These are phyloP conservation scores for Lolium perenne DNA, from an alignment of 176 grass and related monocot genomes.

Conservation along the genomic window DNA sequence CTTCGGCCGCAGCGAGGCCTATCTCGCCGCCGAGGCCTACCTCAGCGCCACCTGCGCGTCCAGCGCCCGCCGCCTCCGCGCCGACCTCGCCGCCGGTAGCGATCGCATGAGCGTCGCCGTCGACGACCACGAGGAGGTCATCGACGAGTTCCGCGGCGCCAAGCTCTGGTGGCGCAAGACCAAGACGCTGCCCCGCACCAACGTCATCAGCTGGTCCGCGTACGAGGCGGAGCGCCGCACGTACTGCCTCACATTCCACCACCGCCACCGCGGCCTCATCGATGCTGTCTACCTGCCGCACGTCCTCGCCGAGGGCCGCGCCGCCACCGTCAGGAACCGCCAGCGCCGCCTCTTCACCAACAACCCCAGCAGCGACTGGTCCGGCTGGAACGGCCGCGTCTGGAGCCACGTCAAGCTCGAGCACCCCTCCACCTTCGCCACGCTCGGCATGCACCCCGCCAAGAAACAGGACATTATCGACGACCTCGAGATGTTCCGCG, in stretches of 20 bases:
- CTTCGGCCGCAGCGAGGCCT: constrained; percentile 48
- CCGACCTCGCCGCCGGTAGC: constrained; percentile 26
- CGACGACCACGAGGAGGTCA: constrained; percentile 54
- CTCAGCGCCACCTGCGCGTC: constrained; percentile 48
- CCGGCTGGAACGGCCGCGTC: not conserved
- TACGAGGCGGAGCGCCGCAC: constrained; percentile 20
- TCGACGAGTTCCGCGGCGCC: constrained; percentile 42
- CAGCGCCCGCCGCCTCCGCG: constrained; percentile 44
- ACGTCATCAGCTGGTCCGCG: constrained; percentile 29
- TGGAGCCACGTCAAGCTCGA: constrained; percentile 32
- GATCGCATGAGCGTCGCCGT: constrained; percentile 51
- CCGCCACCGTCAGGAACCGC: constrained; percentile 31
- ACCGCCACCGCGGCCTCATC: constrained; percentile 33
- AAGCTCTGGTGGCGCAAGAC: constrained; percentile 49
- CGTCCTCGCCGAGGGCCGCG: constrained; percentile 49
- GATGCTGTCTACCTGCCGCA: constrained; percentile 48
- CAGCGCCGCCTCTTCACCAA: constrained; percentile 62
- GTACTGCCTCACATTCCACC: constrained; percentile 41
- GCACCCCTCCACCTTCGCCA: constrained; percentile 30
- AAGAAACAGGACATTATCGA: constrained; percentile 4
- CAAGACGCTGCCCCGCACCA: not conserved
- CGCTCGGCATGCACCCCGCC: constrained; percentile 14
- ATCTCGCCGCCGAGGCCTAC: constrained; percentile 52
- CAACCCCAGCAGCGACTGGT: constrained; percentile 30
- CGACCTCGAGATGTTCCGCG: constrained; percentile 26